Conservation (phyloP, 768 basidiomycete species). For the Panaeolus papilionaceus region DNA sequence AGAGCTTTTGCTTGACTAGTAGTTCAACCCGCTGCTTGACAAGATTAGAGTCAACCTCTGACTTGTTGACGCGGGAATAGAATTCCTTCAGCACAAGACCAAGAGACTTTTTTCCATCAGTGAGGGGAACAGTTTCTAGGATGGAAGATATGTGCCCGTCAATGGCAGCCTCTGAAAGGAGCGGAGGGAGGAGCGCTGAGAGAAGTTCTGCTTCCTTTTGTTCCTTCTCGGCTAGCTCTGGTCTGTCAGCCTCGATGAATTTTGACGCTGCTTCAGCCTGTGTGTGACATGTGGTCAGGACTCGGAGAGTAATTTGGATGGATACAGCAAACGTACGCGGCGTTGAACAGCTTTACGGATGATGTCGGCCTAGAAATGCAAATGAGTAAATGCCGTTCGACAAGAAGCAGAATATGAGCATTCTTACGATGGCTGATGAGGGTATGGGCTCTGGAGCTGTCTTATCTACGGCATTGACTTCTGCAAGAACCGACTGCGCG, state of each 20-base stretch:
- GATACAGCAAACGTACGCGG: slow-evolving; percentile 51
- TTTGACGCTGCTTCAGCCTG: slow-evolving; percentile 67
- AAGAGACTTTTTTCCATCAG: slow-evolving; percentile 41
- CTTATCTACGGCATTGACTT: slow-evolving; percentile 75
- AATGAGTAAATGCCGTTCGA: neutral
- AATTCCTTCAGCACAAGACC: slow-evolving; percentile 68
- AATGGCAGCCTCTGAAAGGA: slow-evolving; percentile 60
- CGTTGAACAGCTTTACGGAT: slow-evolving; percentile 63
- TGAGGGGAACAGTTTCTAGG: slow-evolving; percentile 37
- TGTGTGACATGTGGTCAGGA: slow-evolving; percentile 6
- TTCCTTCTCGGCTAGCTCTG: slow-evolving; percentile 72
- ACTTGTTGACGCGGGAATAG: slow-evolving; percentile 65
- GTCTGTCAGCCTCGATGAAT: slow-evolving; percentile 61
- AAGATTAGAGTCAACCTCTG: slow-evolving; percentile 58
- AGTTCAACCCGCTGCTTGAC: slow-evolving; percentile 59
- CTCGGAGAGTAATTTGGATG: neutral
- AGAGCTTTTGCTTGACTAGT: slow-evolving; percentile 23
- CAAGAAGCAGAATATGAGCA: neutral
- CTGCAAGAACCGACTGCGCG: slow-evolving; percentile 67
- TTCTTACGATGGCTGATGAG: slow-evolving; percentile 52
- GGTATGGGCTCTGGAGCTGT: slow-evolving; percentile 45
- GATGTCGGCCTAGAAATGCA: slow-evolving; percentile 42
- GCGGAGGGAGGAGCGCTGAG: slow-evolving; percentile 62
- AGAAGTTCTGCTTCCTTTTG: slow-evolving; percentile 60
- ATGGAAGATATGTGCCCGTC: slow-evolving; percentile 55